Conservation (phyloP, 805 yeast species). For the Schizosaccharomyces octosporus region DNA sequence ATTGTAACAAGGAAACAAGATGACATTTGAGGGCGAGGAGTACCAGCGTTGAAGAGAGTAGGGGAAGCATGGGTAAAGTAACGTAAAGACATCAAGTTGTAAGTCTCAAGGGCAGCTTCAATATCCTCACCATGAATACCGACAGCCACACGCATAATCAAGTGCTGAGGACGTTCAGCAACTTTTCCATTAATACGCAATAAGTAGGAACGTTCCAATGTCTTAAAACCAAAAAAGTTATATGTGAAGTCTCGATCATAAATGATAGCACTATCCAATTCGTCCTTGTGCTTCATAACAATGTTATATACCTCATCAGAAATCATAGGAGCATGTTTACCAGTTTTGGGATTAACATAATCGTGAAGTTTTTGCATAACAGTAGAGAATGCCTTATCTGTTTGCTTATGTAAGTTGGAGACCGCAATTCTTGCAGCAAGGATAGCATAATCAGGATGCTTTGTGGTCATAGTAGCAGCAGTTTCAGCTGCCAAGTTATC, state of each 20-base stretch:
- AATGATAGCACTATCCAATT: constrained; percentile 47
- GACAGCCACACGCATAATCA: constrained; percentile 73
- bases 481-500: constrained; percentile 68
- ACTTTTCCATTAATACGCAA: constrained; percentile 36
- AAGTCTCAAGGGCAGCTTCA: constrained; percentile 49
- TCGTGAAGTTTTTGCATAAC: constrained; percentile 49
- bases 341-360: constrained; percentile 63
- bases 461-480: constrained; percentile 90
- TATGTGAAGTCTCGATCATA: constrained; percentile 55
- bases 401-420: constrained; percentile 81
- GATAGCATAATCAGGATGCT: constrained; percentile 91
- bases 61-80: constrained; percentile 90
- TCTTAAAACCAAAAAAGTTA: constrained; percentile 74
- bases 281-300: constrained; percentile 38
- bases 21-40: constrained; percentile 61
- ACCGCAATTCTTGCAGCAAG: constrained; percentile 77
- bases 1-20: constrained; percentile 80
- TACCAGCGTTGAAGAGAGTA: constrained; percentile 80
- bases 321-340: constrained; percentile 41
- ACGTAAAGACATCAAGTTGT: constrained; percentile 62
- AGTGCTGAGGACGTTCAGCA: constrained; percentile 80
- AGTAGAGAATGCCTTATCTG: constrained; percentile 61
- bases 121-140: constrained; percentile 65
- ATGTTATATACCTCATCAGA: constrained; percentile 38
- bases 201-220: constrained; percentile 71